Evolutionary conservation across 2,329 filamentous ascomycete genomes (phyloP).

Genomic region (Epichloe scottii): DNA sequence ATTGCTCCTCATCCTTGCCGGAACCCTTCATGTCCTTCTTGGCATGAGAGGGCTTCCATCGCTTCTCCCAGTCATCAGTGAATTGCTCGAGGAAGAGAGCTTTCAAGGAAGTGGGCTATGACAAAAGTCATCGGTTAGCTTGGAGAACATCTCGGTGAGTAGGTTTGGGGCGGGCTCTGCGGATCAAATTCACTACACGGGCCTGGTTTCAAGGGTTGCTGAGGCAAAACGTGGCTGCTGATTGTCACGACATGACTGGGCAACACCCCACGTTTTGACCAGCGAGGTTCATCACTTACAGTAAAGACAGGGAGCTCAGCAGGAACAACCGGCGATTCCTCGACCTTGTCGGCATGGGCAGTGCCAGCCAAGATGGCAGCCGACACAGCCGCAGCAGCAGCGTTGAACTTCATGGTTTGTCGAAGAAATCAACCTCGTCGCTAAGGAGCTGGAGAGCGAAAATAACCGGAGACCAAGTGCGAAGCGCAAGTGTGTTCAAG

Average conservation of each 20-base stretch:
- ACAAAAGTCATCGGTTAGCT: constrained; percentile 11
- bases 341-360: constrained; percentile 55
- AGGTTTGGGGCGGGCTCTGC: neutral
- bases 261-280: neutral
- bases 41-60: constrained; percentile 91
- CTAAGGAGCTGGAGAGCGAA: constrained; percentile 32
- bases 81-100: constrained; percentile 97
- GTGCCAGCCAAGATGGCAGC: constrained; percentile 60
- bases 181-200: neutral
- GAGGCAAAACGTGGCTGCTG: neutral
- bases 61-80: constrained; percentile 84
- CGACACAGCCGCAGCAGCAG: constrained; percentile 63
- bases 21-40: constrained; percentile 79
- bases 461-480: constrained; percentile 8
- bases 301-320: constrained; percentile 73
- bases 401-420: constrained; percentile 69
- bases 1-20: constrained; percentile 43
- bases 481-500: constrained; percentile 13
- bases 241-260: neutral
- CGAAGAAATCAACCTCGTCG: neutral
- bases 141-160: neutral
- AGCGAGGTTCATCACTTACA: constrained; percentile 41
- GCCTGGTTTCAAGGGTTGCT: neutral
- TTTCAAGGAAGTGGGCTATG: constrained; percentile 74
- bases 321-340: constrained; percentile 47